These are phyloP conservation scores for Chaetomium cochliodes DNA, from an alignment of 495 filamentous ascomycete genomes.

Conservation along the genomic window DNA sequence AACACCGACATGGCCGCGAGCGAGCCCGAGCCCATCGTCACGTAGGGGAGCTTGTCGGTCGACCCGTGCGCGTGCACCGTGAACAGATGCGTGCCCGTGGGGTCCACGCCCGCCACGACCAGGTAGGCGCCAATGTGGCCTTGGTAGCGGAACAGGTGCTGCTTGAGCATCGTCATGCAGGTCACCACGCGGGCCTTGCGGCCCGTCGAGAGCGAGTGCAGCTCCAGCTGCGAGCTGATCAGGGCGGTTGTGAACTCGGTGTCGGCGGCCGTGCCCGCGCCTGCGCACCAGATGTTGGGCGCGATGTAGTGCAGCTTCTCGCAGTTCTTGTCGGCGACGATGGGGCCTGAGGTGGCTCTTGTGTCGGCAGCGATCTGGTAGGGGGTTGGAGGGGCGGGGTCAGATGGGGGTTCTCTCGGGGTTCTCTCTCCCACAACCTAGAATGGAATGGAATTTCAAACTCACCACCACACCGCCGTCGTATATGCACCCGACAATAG, in stretches of 20 bases:
- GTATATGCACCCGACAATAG: slow-evolving; percentile 96
- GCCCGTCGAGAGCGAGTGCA: slow-evolving; percentile 91
- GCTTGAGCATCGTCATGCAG: slow-evolving; percentile 99
- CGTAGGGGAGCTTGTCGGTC: slow-evolving; percentile 98
- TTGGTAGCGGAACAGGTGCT: slow-evolving; percentile 97
- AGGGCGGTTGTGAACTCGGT: slow-evolving; percentile 99
- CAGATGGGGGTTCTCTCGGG: neutral
- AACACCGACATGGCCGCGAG: slow-evolving; percentile 98
- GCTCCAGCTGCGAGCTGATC: slow-evolving; percentile 97
- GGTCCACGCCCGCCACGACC: slow-evolving; percentile 95
- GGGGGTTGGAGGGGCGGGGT: neutral
- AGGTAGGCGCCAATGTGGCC: slow-evolving; percentile 98
- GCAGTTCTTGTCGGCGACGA: slow-evolving; percentile 99
- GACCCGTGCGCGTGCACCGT: slow-evolving; percentile 98
- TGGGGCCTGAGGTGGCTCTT: slow-evolving; percentile 93
- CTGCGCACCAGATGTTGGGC: slow-evolving; percentile 99
- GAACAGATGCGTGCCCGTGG: slow-evolving; percentile 92
- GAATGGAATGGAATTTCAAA: slow-evolving; percentile 17
- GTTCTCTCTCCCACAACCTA: neutral
- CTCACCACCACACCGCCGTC: slow-evolving; percentile 93
- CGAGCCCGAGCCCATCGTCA: slow-evolving; percentile 97
- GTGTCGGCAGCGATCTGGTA: slow-evolving; percentile 93
- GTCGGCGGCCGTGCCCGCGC: slow-evolving; percentile 95
- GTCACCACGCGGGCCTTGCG: slow-evolving; percentile 96
- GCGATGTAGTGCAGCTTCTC: slow-evolving; percentile 99